phyloP scores from a whole-genome alignment of 2,329 filamentous ascomycete species.

The Penicillium sp. region DNA sequence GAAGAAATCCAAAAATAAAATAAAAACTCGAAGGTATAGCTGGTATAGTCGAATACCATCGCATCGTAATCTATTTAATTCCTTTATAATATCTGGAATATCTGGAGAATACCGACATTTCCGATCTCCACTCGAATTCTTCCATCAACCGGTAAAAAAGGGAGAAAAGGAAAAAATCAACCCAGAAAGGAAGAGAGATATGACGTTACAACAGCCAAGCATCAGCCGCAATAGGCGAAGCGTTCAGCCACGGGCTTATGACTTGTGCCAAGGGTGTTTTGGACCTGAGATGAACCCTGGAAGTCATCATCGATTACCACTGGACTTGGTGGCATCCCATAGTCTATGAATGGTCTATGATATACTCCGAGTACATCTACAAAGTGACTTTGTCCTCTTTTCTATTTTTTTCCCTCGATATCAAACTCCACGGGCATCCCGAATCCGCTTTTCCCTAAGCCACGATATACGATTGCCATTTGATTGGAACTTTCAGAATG shows the following conservation, averaged over 20 bases:
- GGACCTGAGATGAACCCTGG: background rate
- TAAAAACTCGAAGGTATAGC: background rate
- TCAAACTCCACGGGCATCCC: background rate
- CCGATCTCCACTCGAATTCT: background rate
- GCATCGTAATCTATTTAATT: conserved; percentile 1
- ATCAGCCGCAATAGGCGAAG: conserved; percentile 6
- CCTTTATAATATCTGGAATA: background rate
- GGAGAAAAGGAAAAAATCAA: background rate
- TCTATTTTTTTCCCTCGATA: background rate
- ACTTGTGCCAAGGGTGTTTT: background rate
- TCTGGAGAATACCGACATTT: conserved; percentile 8
- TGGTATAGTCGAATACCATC: background rate
- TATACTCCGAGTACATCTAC: background rate
- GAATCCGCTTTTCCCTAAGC: background rate
- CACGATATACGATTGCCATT: background rate
- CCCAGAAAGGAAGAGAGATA: background rate
- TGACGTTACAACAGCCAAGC: conserved; percentile 12
- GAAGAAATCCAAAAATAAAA: conserved; percentile 1
- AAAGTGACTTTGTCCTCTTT: background rate
- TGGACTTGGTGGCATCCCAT: background rate
- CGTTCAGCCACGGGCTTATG: background rate
- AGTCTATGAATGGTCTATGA: background rate
- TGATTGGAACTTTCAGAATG: background rate
- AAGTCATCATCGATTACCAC: background rate
- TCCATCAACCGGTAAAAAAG: background rate